Conservation (phyloP, 2,329 filamentous ascomycete species). For the Scopulariopsis brevicaulis region DNA sequence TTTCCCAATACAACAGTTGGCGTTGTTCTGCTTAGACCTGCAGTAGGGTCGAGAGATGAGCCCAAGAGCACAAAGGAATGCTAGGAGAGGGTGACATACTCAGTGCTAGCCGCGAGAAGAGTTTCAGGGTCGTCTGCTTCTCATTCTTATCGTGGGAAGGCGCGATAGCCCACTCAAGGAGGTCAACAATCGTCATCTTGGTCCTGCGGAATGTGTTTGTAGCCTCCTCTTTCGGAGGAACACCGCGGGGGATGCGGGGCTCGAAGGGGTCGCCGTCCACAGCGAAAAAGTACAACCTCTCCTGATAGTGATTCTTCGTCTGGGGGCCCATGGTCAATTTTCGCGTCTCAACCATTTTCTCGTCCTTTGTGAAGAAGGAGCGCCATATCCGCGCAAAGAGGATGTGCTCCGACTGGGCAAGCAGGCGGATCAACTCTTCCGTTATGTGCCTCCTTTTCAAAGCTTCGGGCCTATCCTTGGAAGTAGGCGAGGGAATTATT, state of each 20-base stretch:
- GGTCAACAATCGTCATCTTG: slow-evolving; percentile 22
- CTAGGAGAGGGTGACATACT: slow-evolving; percentile 21
- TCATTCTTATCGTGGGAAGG: slow-evolving; percentile 32
- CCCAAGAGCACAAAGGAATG: background rate
- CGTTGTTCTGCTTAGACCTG: slow-evolving; percentile 39
- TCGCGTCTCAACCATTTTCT: slow-evolving; percentile 24
- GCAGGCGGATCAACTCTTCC: background rate
- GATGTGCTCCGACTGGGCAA: slow-evolving; percentile 18
- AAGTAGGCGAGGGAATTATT: slow-evolving; percentile 30
- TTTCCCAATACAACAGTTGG: slow-evolving; percentile 32
- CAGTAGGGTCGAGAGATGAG: slow-evolving; percentile 3
- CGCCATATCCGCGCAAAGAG: slow-evolving; percentile 35
- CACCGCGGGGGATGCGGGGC: background rate
- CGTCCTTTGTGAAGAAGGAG: slow-evolving; percentile 30
- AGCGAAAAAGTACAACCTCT: slow-evolving; percentile 43
- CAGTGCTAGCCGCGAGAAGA: slow-evolving; percentile 45
- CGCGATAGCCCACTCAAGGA: slow-evolving; percentile 43
- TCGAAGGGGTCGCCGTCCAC: slow-evolving; percentile 33
- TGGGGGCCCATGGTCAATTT: slow-evolving; percentile 14
- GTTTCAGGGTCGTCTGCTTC: slow-evolving; percentile 36
- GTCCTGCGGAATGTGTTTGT: slow-evolving; percentile 12
- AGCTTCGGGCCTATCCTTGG: slow-evolving; percentile 13
- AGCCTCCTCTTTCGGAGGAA: slow-evolving; percentile 14
- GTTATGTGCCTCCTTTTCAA: slow-evolving; percentile 11
- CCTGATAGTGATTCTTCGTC: slow-evolving; percentile 18